Evolutionary conservation across 2,329 filamentous ascomycete species (phyloP).

Genomic region (Curvularia verruculosa): DNA sequence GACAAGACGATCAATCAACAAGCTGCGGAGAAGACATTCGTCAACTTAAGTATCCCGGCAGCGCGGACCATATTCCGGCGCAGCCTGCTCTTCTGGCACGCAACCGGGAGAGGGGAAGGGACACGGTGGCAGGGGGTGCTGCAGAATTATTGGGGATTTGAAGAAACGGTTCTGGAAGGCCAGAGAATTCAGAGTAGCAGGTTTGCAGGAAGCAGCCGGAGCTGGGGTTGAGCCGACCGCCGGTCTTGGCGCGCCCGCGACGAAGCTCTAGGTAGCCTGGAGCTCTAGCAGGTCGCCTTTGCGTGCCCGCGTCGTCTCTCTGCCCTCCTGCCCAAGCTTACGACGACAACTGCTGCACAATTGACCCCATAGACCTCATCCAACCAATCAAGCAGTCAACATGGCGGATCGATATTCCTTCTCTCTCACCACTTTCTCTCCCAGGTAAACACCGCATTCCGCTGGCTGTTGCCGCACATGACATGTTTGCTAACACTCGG

Average conservation of each 20-base stretch:
- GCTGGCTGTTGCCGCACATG: constrained; percentile 27
- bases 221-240: constrained; percentile 20
- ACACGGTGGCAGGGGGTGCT: constrained; percentile 41
- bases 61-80: constrained; percentile 26
- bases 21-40: constrained; percentile 28
- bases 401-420: constrained; percentile 99
- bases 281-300: constrained; percentile 39
- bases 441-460: constrained; percentile 71
- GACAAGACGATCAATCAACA: constrained; percentile 29
- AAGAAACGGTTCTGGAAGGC: constrained; percentile 25
- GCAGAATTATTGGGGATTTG: constrained; percentile 17
- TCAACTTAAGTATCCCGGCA: constrained; percentile 27
- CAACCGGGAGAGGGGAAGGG: constrained; percentile 30
- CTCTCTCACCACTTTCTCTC: constrained; percentile 98
- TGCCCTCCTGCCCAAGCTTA: constrained; percentile 17
- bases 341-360: constrained; percentile 5
- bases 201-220: constrained; percentile 16
- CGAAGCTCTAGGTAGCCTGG: constrained; percentile 39
- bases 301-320: constrained; percentile 20
- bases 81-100: constrained; percentile 24
- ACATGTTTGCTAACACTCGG: constrained; percentile 54
- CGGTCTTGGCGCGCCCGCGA: constrained; percentile 25
- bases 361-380: constrained; percentile 1
- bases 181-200: constrained; percentile 17
- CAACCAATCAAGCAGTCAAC: constrained; percentile 26